Conservation (phyloP, 805 yeast species). For the Yarrowia porcina region DNA sequence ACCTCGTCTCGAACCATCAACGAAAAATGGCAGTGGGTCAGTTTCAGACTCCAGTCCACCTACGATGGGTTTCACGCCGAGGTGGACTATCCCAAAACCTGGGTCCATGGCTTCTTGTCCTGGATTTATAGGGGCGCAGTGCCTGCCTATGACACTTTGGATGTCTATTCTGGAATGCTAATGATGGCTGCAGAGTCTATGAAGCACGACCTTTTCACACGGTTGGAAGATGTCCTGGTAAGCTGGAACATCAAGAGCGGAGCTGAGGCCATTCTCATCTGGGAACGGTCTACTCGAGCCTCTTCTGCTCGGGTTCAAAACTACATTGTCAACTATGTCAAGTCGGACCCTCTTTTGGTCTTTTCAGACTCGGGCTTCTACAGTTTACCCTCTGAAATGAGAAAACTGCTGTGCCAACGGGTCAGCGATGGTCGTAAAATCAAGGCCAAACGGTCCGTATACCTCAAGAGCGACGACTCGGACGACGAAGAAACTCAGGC, state of each 20-base stretch:
- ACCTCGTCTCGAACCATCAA: background rate
- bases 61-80: background rate
- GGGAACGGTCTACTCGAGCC: background rate
- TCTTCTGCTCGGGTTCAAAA: background rate
- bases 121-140: background rate
- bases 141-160: background rate
- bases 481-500: background rate
- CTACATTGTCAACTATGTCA: background rate
- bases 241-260: background rate
- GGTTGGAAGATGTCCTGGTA: background rate
- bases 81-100: background rate
- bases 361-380: background rate
- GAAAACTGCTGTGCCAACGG: constrained; percentile 5
- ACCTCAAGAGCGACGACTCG: background rate
- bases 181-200: constrained; percentile 9
- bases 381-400: background rate
- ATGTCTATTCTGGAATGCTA: background rate
- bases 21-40: background rate
- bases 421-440: constrained; percentile 2
- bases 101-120: background rate
- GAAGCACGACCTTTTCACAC: background rate
- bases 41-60: constrained; percentile 1
- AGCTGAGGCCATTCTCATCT: background rate
- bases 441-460: background rate
- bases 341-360: background rate